Conservation (phyloP, 495 filamentous ascomycete species). For the Neurospora sp. region DNA sequence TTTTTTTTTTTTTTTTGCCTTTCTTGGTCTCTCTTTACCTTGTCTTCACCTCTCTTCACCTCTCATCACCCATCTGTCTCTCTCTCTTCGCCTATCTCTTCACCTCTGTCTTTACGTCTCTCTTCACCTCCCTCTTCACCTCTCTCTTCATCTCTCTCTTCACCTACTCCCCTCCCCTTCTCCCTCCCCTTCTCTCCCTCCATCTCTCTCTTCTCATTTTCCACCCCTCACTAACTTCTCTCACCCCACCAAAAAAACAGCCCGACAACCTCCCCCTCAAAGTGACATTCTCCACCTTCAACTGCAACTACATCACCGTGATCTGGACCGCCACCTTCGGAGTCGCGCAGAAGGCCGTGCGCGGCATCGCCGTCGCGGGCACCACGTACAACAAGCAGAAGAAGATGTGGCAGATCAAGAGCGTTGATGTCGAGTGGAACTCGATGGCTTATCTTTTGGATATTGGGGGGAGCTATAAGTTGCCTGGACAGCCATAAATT, state of each 20-base stretch:
- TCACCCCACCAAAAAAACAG: background rate
- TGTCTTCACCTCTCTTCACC: background rate
- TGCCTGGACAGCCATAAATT: background rate
- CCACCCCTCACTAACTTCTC: background rate
- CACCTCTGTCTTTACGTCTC: background rate
- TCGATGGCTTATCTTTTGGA: slow-evolving; percentile 13
- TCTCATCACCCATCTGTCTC: too few relatives aligned
- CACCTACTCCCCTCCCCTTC: background rate
- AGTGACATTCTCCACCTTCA: slow-evolving; percentile 4
- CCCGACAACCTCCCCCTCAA: slow-evolving; percentile 12
- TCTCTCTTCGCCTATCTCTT: background rate
- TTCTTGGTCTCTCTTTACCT: background rate
- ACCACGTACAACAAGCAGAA: slow-evolving; percentile 4
- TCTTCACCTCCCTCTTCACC: background rate
- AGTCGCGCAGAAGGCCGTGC: slow-evolving; percentile 4
- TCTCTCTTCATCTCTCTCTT: background rate
- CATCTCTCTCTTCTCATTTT: background rate
- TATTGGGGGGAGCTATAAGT: slow-evolving; percentile 12
- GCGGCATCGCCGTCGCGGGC: slow-evolving; percentile 19
- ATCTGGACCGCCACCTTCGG: slow-evolving; percentile 20
- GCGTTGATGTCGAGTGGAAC: slow-evolving; percentile 25
- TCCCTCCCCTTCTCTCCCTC: background rate
- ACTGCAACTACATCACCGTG: slow-evolving; percentile 17
- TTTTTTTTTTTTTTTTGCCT: background rate
- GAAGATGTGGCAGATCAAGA: slow-evolving; percentile 18